Evolutionary conservation across 371 early-diverging fungal genomes (phyloP).

Genomic region (Mortierella polycephala): DNA sequence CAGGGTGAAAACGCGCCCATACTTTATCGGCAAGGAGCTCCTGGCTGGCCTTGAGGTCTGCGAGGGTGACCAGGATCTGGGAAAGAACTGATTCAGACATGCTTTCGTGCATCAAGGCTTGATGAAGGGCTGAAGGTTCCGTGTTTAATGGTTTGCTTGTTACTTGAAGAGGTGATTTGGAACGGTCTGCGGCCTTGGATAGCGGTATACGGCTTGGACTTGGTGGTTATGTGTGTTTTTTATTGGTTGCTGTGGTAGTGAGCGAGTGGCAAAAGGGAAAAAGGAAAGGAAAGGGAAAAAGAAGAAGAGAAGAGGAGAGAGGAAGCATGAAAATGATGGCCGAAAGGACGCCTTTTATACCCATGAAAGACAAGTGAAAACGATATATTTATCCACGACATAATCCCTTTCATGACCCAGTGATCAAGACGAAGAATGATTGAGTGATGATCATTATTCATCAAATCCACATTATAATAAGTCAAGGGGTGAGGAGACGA

Average conservation of each 20-base stretch:
- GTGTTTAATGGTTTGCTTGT: slow-evolving; percentile 2
- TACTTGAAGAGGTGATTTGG: too few species aligned
- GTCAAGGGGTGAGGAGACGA: too few species aligned
- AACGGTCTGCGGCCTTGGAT: too few species aligned
- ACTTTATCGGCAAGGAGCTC: slow-evolving; percentile 50
- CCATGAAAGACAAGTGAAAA: neutral
- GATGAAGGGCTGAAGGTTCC: too few species aligned
- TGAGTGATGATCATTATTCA: slow-evolving; percentile 1
- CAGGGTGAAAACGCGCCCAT: neutral
- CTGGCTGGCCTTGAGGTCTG: slow-evolving; percentile 50
- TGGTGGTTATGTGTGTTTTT: too few species aligned
- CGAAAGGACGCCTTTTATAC: slow-evolving; percentile 31
- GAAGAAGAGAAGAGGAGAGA: slow-evolving; percentile 13
- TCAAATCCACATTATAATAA: too few species aligned
- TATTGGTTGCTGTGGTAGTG: slow-evolving; percentile 13
- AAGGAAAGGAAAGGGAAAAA: slow-evolving; percentile 29
- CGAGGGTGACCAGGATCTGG: slow-evolving; percentile 44
- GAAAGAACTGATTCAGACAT: slow-evolving; percentile 51
- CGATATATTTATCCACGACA: too few species aligned
- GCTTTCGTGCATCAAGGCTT: slow-evolving; percentile 12
- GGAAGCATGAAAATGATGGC: slow-evolving; percentile 9
- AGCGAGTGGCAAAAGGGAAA: slow-evolving; percentile 27
- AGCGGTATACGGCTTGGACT: too few species aligned
- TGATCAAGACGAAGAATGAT: neutral
- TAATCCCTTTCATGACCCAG: too few species aligned